Conservation (phyloP, 352 stramenopile species). For the Thalassiosira mediterranea region DNA sequence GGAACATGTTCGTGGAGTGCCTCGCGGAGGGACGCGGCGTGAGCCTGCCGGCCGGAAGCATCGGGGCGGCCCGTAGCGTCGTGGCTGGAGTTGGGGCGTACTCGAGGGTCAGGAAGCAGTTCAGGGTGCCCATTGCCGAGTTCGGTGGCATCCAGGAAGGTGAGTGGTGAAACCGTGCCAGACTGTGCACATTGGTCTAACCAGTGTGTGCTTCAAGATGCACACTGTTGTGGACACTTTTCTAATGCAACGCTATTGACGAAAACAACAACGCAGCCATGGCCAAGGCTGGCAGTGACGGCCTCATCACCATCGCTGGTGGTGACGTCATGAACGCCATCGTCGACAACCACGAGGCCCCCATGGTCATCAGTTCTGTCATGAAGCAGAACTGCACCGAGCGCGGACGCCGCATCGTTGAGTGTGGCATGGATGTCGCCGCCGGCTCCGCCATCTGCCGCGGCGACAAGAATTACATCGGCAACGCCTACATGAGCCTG, state of each 20-base stretch:
- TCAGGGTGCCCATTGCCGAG: conserved; percentile 97
- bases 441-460: conserved; percentile 96
- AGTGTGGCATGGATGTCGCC: conserved; percentile 97
- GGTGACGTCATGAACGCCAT: conserved; percentile 98
- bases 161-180: conserved; percentile 25
- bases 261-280: conserved; percentile 84
- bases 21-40: conserved; percentile 96
- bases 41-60: conserved; percentile 93
- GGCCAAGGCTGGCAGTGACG: conserved; percentile 90
- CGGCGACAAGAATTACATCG: conserved; percentile 95
- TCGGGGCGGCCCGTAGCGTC: conserved; percentile 90
- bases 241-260: conserved; percentile 15
- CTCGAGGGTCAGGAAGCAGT: conserved; percentile 96
- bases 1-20: conserved; percentile 99
- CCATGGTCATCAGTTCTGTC: conserved; percentile 96
- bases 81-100: conserved; percentile 95
- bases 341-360: conserved; percentile 98
- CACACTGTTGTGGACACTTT: background rate
- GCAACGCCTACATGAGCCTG: conserved; percentile 94
- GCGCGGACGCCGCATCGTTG: conserved; percentile 93
- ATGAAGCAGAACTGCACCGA: conserved; percentile 99
- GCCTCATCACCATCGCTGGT: conserved; percentile 93
- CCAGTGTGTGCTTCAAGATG: conserved; percentile 5
- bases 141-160: conserved; percentile 96
- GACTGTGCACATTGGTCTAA: too few species aligned